phyloP scores from a whole-genome alignment of 306 rosid species.

The Cucurbita ficifolia region DNA sequence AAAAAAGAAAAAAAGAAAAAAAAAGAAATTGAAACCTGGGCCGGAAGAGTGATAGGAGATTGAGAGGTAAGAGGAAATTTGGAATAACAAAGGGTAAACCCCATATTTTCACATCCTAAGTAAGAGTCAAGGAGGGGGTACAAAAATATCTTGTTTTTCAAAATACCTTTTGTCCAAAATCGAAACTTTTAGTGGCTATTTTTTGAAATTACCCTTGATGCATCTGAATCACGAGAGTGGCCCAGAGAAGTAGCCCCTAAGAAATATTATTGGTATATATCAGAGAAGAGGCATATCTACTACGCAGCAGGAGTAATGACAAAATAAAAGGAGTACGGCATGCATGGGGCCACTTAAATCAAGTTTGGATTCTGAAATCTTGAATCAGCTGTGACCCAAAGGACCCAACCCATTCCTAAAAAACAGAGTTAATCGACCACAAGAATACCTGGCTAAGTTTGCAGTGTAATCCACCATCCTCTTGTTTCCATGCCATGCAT shows the following conservation, averaged over 20 bases:
- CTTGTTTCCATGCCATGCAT: background rate
- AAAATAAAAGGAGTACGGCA: slow-evolving; percentile 9
- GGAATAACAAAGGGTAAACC: too few relatives aligned
- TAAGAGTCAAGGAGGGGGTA: too few relatives aligned
- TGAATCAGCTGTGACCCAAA: background rate
- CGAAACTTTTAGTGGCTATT: too few relatives aligned
- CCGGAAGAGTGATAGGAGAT: too few relatives aligned
- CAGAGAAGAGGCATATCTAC: slow-evolving; percentile 1
- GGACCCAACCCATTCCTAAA: background rate
- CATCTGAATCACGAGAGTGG: slow-evolving; percentile 1
- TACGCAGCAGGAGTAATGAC: background rate
- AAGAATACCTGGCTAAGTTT: slow-evolving; percentile 3
- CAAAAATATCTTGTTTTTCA: too few relatives aligned
- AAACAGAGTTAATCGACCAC: slow-evolving; percentile 7
- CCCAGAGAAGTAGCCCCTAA: background rate
- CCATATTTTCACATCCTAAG: too few relatives aligned
- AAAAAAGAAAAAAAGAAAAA: too few relatives aligned
- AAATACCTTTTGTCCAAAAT: too few relatives aligned
- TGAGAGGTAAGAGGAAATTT: too few relatives aligned
- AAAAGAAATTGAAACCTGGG: too few relatives aligned
- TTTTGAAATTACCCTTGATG: too few relatives aligned
- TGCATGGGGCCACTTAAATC: slow-evolving; percentile 10
- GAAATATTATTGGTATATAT: background rate
- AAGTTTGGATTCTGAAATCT: slow-evolving; percentile 2
- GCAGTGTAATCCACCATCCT: slow-evolving; percentile 4